phyloP scores from a whole-genome alignment of 192 early-diverging fungal genomes.

The Backusella psychrophila region DNA sequence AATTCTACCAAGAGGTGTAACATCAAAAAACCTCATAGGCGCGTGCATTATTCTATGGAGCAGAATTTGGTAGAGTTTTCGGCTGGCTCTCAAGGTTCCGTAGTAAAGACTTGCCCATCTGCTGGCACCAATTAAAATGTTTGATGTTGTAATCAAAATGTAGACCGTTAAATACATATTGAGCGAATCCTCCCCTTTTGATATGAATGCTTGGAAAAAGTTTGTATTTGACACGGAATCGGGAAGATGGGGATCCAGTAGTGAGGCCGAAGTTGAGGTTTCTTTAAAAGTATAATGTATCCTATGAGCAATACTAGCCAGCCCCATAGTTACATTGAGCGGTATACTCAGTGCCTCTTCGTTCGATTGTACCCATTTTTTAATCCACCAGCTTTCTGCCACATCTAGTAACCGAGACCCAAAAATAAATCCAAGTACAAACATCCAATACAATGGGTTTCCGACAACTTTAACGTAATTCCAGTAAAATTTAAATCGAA shows the following conservation, averaged over 20 bases:
- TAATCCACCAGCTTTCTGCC: conserved; percentile 63
- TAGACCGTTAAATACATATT: conserved; percentile 62
- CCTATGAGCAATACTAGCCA: neutral
- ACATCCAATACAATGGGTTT: conserved; percentile 56
- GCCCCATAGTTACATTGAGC: neutral
- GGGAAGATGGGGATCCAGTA: neutral
- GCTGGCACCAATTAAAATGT: conserved; percentile 28
- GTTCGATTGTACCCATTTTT: conserved; percentile 48
- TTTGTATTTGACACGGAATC: neutral
- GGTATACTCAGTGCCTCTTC: neutral
- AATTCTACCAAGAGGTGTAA: conserved; percentile 79
- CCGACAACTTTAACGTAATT: conserved; percentile 74
- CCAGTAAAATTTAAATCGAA: conserved; percentile 71
- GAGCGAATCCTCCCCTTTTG: neutral
- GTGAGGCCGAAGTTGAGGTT: neutral
- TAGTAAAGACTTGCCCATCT: conserved; percentile 33
- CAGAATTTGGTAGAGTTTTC: conserved; percentile 51
- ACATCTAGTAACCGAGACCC: conserved; percentile 47
- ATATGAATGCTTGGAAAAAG: neutral
- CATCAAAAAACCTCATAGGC: conserved; percentile 84
- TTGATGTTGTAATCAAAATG: conserved; percentile 42
- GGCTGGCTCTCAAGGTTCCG: conserved; percentile 53
- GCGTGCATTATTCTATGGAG: conserved; percentile 60
- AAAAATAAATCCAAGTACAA: conserved; percentile 41
- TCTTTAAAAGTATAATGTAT: neutral